Base-by-base conservation (phyloP, 345 rosid genomes). In the Camelina laxa region DNA sequence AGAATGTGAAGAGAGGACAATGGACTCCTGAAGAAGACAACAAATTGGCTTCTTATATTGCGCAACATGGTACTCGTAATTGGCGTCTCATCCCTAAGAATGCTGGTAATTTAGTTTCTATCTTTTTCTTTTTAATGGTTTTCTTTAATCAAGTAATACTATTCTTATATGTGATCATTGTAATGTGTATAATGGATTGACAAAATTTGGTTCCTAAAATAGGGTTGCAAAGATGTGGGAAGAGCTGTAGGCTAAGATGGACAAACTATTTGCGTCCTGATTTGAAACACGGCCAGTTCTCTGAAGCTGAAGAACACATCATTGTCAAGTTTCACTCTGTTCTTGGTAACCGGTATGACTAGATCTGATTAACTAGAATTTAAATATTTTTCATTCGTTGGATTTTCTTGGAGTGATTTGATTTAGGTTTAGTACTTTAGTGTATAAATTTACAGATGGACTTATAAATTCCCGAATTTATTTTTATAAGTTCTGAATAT, bases 11-110 rank as follows among this genome's bases (percentile, higher is more conserved):
- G 72, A 85, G 96, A 72, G 99, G 99, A 8, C 99, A 92, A 61
- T 92, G 99, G 99, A 92, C 98, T 33, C 98, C 96, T 44, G 98
- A 92, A 73, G 99, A 92, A 83, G 97, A 95, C 82, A 95, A 92
- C 83, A 92, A 95, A 77, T 85, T 95, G 64, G 86, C 97, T 62
- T 90, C 99, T 27, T 92, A 90, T 75, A 87, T 95, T 39, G 86
- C 96, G 75, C 91, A 92, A 78, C 98, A 90, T 22, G 98, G 98
- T 60, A 92, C 96, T 75, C 85, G 98, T 20, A 90, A 89, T 83
- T 92, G 98, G 94, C 94, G 94, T 21, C 97, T 95, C 81, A 90
- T 92, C 69, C 99, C 99, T 67, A 89, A 95, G 82, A 95, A 90
- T 33, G 98, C 94, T 10, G 94, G 94, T 95, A 69, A 48, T 60